These are phyloP conservation scores for Metschnikowia cerradonensis DNA, from an alignment of 805 yeast species.

Conservation along the genomic window DNA sequence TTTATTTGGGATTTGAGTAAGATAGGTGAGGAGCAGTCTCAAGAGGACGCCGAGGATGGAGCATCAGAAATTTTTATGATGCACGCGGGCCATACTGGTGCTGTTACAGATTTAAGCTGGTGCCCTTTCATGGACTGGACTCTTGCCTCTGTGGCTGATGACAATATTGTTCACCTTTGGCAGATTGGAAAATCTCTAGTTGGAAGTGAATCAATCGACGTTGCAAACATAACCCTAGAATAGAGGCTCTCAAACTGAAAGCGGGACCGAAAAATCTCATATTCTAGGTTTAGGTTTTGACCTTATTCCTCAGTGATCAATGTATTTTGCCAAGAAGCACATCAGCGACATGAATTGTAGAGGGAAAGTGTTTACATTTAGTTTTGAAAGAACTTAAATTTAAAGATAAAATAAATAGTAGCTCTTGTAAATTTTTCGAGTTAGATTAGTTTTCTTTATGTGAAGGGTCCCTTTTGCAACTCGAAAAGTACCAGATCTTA, in stretches of 20 bases:
- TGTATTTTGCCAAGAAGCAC: background rate
- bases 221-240: slow-evolving; percentile 24
- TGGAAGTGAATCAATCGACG: slow-evolving; percentile 14
- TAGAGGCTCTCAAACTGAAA: slow-evolving; percentile 6
- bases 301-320: background rate
- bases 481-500: background rate
- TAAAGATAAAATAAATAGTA: background rate
- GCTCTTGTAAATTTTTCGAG: background rate
- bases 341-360: background rate
- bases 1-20: slow-evolving; percentile 76
- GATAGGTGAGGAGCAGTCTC: slow-evolving; percentile 80
- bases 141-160: slow-evolving; percentile 60
- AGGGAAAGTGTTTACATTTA: background rate
- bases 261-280: background rate
- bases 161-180: slow-evolving; percentile 60
- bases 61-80: slow-evolving; percentile 84
- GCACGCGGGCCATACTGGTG: slow-evolving; percentile 88
- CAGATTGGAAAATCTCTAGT: slow-evolving; percentile 37
- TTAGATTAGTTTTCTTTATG: background rate
- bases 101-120: slow-evolving; percentile 69
- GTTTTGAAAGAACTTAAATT: background rate
- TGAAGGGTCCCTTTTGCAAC: background rate
- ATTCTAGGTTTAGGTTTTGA: background rate
- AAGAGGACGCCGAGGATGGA: slow-evolving; percentile 88
- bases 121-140: slow-evolving; percentile 75